Percentiles rank a stretch among this genome's conserved stretches.
phyloP scores from a whole-genome alignment of 352 stramenopile species.

The Phytophthora sansomeana region DNA sequence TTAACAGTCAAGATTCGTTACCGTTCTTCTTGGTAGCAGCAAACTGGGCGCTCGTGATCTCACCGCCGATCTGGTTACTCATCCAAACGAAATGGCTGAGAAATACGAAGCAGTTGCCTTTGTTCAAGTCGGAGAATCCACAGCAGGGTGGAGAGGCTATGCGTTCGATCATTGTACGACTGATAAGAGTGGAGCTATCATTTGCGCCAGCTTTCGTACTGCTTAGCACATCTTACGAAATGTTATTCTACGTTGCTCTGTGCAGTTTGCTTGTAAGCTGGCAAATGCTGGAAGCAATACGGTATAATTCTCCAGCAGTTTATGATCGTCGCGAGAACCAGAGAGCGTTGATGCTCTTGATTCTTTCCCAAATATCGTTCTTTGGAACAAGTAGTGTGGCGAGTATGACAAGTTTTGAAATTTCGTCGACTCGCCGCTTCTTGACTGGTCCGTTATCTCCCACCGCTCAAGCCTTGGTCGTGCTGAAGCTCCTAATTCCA shows the following conservation, averaged over 20 bases:
- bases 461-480: constrained; percentile 68
- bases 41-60: constrained; percentile 59
- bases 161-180: constrained; percentile 29
- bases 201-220: constrained; percentile 64
- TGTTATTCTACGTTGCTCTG: constrained; percentile 75
- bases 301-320: background rate
- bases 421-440: constrained; percentile 81
- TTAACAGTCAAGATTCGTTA: constrained; percentile 38
- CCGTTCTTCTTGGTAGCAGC: constrained; percentile 43
- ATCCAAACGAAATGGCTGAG: constrained; percentile 22
- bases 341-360: constrained; percentile 70
- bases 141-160: constrained; percentile 6
- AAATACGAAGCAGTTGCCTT: background rate
- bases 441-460: constrained; percentile 69
- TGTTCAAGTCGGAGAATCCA: constrained; percentile 23
- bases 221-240: constrained; percentile 82
- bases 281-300: constrained; percentile 58
- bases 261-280: constrained; percentile 59
- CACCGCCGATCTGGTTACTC: constrained; percentile 41
- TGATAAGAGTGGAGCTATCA: constrained; percentile 58
- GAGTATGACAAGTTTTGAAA: constrained; percentile 84
- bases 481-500: constrained; percentile 80
- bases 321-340: constrained; percentile 47
- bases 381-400: constrained; percentile 86
- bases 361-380: constrained; percentile 84